Conservation (phyloP, 176 grass and related monocot genomes). For the Aegilops tauschii region DNA sequence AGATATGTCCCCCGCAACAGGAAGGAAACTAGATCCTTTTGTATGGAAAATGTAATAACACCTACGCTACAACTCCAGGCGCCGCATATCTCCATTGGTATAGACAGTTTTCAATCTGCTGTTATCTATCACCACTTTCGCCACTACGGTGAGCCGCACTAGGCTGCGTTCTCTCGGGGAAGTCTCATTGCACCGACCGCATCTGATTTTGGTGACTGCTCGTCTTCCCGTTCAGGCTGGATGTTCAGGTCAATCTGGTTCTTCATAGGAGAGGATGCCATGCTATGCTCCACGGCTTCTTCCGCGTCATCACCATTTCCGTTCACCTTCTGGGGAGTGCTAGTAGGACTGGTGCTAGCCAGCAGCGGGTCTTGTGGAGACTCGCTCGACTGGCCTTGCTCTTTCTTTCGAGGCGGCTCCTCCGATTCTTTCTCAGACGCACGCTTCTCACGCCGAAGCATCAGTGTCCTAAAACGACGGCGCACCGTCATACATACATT, state of each 20-base stretch:
- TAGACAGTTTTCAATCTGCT: slow-evolving; percentile 35
- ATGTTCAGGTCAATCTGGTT: slow-evolving; percentile 98
- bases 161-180: slow-evolving; percentile 28
- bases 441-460: slow-evolving; percentile 83
- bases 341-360: background rate
- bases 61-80: slow-evolving; percentile 36
- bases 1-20: background rate
- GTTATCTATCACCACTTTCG: slow-evolving; percentile 26
- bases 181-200: slow-evolving; percentile 26
- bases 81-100: slow-evolving; percentile 28
- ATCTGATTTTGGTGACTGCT: slow-evolving; percentile 76
- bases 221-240: slow-evolving; percentile 93
- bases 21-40: slow-evolving; percentile 30
- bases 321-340: slow-evolving; percentile 32
- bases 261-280: slow-evolving; percentile 79
- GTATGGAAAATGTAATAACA: slow-evolving; percentile 36
- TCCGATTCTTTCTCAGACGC: slow-evolving; percentile 51
- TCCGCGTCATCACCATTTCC: slow-evolving; percentile 26
- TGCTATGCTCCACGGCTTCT: slow-evolving; percentile 55
- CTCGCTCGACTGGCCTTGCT: slow-evolving; percentile 36
- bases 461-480: slow-evolving; percentile 89
- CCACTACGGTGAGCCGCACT: slow-evolving; percentile 10
- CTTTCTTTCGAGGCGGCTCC: slow-evolving; percentile 33
- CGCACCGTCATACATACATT: slow-evolving; percentile 96
- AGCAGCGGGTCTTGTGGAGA: background rate